Base-by-base conservation (phyloP, 2,329 filamentous ascomycete genomes). In the Aspergillus floridensis region DNA sequence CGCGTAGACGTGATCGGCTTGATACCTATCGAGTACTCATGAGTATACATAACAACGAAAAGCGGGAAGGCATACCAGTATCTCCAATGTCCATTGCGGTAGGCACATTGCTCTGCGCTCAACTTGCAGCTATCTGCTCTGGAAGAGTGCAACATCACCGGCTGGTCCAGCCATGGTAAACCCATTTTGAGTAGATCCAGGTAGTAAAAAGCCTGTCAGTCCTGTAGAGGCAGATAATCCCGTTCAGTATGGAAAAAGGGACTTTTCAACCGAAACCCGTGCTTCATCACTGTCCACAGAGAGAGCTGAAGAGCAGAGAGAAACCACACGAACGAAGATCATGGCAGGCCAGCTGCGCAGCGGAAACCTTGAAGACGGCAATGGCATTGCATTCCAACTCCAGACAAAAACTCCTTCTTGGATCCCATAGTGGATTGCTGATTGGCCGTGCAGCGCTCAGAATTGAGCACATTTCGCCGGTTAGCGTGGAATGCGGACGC, bases 1-100 rank as follows among this genome's bases (percentile, higher is more conserved):
- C 0, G 79, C 81, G 63, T 81, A 86, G 38, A 80, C 77, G 62
- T 81, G 78, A 64, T 86, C 84, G 22, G 83, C 80, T 57, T 82
- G 70, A 62, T 84, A 84, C 81, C 81, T 83, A 53, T 53, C n/a
- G 2, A 52, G 22, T 7, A 14, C 8, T 12, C 19, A 46, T 60
- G 26, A 62, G 22, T 6, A 21, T 11, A 50, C 16, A 5, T 16
- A n/a, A 24, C 16, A 21, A 26, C 16, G 32, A n/a, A 24, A 22
- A 52, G 14, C 4, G 56, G 22, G 51, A 29, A 44, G 32, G 47
- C 56, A 57, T 69, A 73, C 72, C 72, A 74, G 49, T 72, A 71
- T 62, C 70, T 59, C 72, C 72, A 74, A 32, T 61, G 57, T 6
- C 57, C 58, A 4, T 56, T 58, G 10, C 66, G 68, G 63, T 71